Conservation (phyloP, 1,284 basidiomycete genomes). For the Moesziomyces globuligerus region DNA sequence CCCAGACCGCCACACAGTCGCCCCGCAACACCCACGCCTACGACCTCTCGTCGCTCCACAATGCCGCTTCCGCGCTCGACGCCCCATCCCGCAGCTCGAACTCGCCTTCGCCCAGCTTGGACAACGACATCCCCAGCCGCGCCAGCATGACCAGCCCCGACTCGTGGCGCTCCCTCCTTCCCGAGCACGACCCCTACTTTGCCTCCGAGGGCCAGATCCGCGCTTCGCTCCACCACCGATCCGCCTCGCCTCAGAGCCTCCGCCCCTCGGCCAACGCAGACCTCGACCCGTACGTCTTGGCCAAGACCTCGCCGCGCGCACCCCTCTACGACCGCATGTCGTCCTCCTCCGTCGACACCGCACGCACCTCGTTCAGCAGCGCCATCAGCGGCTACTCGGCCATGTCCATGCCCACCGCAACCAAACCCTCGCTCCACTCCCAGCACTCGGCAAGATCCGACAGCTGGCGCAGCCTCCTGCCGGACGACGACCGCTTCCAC, state of each 20-base stretch:
- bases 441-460: slow-evolving; percentile 19
- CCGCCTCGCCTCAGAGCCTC: slow-evolving; percentile 25
- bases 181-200: slow-evolving; percentile 57
- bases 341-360: slow-evolving; percentile 22
- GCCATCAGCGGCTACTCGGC: slow-evolving; percentile 37
- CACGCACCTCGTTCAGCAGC: slow-evolving; percentile 46
- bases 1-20: slow-evolving; percentile 24
- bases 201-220: slow-evolving; percentile 28
- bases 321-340: slow-evolving; percentile 21
- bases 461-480: slow-evolving; percentile 47
- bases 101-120: slow-evolving; percentile 8
- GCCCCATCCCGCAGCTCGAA: not conserved
- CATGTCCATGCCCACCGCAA: slow-evolving; percentile 38
- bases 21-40: slow-evolving; percentile 9
- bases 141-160: slow-evolving; percentile 47
- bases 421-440: slow-evolving; percentile 7
- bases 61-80: not conserved
- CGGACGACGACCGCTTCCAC: slow-evolving; percentile 42
- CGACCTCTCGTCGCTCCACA: slow-evolving; percentile 10
- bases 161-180: slow-evolving; percentile 54
- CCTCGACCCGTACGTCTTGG: slow-evolving; percentile 22
- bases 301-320: slow-evolving; percentile 25
- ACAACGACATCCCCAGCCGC: slow-evolving; percentile 10
- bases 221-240: slow-evolving; percentile 9
- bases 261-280: slow-evolving; percentile 13